Evolutionary conservation across 208 protist genomes (phyloP).

Genomic region (Phytomonas sp.): DNA sequence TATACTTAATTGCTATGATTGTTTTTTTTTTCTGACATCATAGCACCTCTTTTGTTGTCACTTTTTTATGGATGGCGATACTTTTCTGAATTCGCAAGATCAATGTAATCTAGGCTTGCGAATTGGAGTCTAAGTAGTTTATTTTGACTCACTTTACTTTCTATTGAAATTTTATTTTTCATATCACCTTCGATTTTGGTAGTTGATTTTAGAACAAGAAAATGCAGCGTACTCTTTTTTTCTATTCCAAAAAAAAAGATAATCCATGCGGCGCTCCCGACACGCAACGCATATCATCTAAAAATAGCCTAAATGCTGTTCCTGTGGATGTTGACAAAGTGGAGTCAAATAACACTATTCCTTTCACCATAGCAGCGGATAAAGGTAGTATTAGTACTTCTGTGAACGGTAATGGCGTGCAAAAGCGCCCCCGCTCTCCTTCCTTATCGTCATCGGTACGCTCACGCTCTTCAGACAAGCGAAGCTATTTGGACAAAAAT

Average conservation of each 20-base stretch:
- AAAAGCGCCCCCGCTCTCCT: not conserved
- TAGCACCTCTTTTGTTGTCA: not conserved
- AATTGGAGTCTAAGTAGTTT: not conserved
- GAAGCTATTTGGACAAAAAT: not conserved
- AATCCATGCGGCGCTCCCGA: not conserved
- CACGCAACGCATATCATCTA: not conserved
- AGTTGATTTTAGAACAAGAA: not conserved
- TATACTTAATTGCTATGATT: not conserved
- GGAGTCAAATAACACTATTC: not conserved
- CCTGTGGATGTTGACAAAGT: not conserved
- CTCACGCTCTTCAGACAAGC: constrained; percentile 1
- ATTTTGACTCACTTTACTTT: not conserved
- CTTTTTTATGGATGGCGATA: not conserved
- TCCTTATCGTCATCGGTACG: not conserved
- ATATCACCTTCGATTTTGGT: not conserved
- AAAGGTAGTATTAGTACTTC: not conserved
- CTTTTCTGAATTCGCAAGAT: not conserved
- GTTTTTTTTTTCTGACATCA: not conserved
- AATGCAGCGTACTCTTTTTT: constrained; percentile 2
- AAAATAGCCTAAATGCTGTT: not conserved
- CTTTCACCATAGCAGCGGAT: not conserved
- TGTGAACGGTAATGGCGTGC: not conserved
- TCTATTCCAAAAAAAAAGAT: not conserved
- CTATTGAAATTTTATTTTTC: not conserved
- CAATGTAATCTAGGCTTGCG: not conserved